Evolutionary conservation across 163 green algal genomes (phyloP), one percentile per base, ranked within the genome.

Genomic region (Scenedesmus sp.): DNA sequence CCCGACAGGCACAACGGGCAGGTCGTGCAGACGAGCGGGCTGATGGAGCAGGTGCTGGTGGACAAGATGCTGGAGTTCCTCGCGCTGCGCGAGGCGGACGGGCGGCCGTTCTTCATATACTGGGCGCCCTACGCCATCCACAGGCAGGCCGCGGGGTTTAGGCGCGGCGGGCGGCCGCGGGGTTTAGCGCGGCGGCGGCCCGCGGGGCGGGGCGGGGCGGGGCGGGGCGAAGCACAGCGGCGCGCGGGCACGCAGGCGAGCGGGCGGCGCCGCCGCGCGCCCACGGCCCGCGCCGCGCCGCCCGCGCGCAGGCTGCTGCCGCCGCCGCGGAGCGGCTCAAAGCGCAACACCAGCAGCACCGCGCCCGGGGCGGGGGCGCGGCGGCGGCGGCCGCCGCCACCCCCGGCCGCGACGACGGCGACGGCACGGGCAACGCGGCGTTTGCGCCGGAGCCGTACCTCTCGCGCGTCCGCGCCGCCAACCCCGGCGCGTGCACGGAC

Each of bases 31-130:
- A 64, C 56, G 28, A 64, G 11, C 28, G 56, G 56, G 11, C 26
- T 64, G 24, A 64, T 64, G 56, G 56, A 64, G 56, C 56, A 34
- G 56, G 56, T 17, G 56, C 56, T 64, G 56, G 15, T 64, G 6
- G 39, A 64, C 56, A 28, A 29, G 28, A 64, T 64, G 56, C 36
- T 64, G 5, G 6, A 39, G 28, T 64, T 42, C 28, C n/a, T 42
- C 28, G 24, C 15, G 28, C 28, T 26, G 28, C 56, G 56, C 10
- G 56, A 64, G 28, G 56, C 28, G 3, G 56, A 64, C 14, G 56
- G 56, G 0, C 22, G 22, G 56, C 56, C 56, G 0, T 64, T 64
- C 56, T 29, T 64, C 14, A 64, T 29, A 4, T 64, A 64, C 56
- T 64, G 39, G 15, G 56, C 56, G 26, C 56, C 56, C 28, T 64